Conservation (phyloP, 83 land plant genomes). For the Larix sibirica region DNA sequence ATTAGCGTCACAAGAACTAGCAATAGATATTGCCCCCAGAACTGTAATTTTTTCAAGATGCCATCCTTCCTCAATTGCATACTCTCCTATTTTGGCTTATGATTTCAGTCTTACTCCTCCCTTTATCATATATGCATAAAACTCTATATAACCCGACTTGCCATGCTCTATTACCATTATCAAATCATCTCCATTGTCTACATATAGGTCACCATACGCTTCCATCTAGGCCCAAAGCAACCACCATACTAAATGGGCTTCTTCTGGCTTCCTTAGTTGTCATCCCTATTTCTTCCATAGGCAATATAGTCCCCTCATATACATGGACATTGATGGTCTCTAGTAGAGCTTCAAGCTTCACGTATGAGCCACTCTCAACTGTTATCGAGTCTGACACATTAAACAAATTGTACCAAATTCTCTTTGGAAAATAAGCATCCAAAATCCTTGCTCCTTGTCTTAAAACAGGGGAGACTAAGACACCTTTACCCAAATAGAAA, state of each 20-base stretch:
- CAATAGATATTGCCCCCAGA: background rate
- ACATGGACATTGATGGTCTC: conserved; percentile 47
- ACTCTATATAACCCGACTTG: conserved; percentile 50
- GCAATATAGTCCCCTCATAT: conserved; percentile 36
- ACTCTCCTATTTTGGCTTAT: conserved; percentile 44
- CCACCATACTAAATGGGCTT: conserved; percentile 38
- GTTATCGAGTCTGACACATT: conserved; percentile 3
- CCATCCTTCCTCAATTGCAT: conserved; percentile 29
- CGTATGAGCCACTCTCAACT: conserved; percentile 19
- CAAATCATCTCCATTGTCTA: conserved; percentile 73
- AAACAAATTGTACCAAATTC: conserved; percentile 39
- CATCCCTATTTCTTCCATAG: conserved; percentile 35
- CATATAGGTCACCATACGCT: conserved; percentile 60
- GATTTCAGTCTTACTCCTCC: conserved; percentile 32
- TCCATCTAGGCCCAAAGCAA: conserved; percentile 22
- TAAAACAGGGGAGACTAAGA: conserved; percentile 82
- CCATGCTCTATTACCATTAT: conserved; percentile 56
- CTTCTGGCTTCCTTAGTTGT: conserved; percentile 29
- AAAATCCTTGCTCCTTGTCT: conserved; percentile 28
- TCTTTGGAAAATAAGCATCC: conserved; percentile 23
- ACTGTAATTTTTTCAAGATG: background rate
- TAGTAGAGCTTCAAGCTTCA: conserved; percentile 24
- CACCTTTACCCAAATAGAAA: conserved; percentile 72
- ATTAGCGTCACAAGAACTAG: background rate
- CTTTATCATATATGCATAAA: conserved; percentile 10